Conservation (phyloP, 2,329 filamentous ascomycete genomes). For the Talaromyces piceae region DNA sequence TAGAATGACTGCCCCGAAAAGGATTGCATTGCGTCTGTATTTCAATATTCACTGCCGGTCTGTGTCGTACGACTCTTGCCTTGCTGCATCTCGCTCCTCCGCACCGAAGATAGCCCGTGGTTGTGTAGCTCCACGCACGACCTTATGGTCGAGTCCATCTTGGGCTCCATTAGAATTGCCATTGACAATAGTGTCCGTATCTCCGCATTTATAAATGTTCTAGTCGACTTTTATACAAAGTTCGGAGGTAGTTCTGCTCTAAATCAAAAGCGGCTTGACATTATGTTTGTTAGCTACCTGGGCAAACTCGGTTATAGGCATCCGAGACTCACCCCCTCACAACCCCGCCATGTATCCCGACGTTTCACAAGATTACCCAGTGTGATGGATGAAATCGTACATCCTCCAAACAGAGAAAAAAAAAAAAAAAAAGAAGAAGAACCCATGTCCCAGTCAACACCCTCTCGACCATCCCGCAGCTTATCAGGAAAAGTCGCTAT, state of each 20-base stretch:
- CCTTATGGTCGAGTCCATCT: neutral
- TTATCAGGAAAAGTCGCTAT: slow-evolving; percentile 23
- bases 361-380: no score
- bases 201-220: no score
- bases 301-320: neutral
- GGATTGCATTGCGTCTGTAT: neutral
- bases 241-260: no score
- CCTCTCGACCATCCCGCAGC: neutral
- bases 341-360: neutral
- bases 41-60: neutral
- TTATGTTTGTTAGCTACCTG: no score
- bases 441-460: no score
- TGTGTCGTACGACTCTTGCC: no score
- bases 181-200: neutral
- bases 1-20: neutral
- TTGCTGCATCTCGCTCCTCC: neutral
- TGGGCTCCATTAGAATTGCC: neutral
- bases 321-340: neutral
- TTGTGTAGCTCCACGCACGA: neutral
- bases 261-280: no score
- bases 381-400: neutral
- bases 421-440: no score
- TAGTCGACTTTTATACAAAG: no score
- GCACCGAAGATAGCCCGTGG: neutral
- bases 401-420: no score